Conservation (phyloP, 2,329 filamentous ascomycete genomes). For the Paraconiothyrium sp. region DNA sequence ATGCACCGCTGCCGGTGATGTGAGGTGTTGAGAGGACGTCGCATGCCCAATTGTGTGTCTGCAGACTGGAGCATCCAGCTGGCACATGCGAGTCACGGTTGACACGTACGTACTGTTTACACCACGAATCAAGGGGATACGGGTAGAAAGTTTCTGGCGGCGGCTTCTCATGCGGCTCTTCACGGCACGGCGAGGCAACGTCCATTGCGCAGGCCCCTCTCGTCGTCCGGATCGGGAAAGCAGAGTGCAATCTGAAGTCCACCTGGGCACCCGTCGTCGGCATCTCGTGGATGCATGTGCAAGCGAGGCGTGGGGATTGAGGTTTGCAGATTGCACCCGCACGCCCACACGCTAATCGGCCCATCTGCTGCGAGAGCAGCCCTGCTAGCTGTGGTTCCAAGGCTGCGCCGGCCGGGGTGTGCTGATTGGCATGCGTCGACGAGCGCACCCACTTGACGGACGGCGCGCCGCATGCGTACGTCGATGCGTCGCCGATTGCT, state of each 20-base stretch:
- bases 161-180: conserved; percentile 3
- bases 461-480: neutral
- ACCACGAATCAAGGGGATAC: neutral
- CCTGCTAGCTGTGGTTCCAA: neutral
- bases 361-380: neutral
- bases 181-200: neutral
- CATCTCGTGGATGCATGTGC: neutral
- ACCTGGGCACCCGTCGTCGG: neutral
- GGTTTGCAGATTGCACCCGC: neutral
- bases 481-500: neutral
- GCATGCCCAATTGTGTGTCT: neutral
- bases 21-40: neutral
- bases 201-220: neutral
- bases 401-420: neutral
- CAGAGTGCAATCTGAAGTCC: neutral
- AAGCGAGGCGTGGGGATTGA: conserved; percentile 1
- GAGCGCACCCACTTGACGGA: neutral
- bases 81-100: neutral
- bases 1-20: neutral
- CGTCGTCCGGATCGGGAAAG: neutral
- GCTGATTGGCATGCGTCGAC: neutral
- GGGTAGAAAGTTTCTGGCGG: neutral
- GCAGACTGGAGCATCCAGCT: neutral
- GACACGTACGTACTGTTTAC: neutral
- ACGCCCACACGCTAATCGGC: neutral